phyloP scores from a whole-genome alignment of 2,329 filamentous ascomycete species.

The Aspergillus arachidicola region DNA sequence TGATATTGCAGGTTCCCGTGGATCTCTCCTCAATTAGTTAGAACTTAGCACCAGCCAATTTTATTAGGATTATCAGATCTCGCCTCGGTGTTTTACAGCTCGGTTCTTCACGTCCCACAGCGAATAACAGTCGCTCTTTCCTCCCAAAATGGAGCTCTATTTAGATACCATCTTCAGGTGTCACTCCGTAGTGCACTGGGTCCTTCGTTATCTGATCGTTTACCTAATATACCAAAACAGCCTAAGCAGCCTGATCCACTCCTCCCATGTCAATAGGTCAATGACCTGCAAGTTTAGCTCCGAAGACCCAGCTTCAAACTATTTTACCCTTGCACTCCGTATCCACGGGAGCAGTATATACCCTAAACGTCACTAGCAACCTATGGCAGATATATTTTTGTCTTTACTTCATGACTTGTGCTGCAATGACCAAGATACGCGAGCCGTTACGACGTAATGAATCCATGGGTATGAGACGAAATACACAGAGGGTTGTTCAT shows the following conservation, averaged over 20 bases:
- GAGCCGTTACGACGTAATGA: neutral
- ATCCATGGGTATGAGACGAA: neutral
- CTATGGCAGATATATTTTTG: neutral
- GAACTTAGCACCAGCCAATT: neutral
- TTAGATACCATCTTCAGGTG: constrained; percentile 9
- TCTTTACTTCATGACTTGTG: neutral
- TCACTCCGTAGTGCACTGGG: constrained; percentile 10
- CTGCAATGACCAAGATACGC: neutral
- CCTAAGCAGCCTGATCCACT: neutral
- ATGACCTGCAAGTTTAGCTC: neutral
- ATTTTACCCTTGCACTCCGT: neutral
- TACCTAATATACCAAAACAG: constrained; percentile 15
- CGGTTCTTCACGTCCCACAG: neutral
- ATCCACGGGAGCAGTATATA: neutral
- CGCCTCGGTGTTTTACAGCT: constrained; percentile 3
- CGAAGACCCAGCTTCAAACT: neutral
- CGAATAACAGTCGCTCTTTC: constrained; percentile 16
- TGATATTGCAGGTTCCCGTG: neutral
- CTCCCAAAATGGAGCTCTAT: constrained; percentile 19
- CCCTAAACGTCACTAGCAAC: neutral
- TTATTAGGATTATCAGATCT: constrained; percentile 13
- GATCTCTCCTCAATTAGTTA: constrained; percentile 12
- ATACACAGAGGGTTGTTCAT: constrained; percentile 19
- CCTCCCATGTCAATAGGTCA: neutral
- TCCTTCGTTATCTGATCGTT: constrained; percentile 27